Evolutionary conservation across 768 basidiomycete species (phyloP).

Genomic region (Phaeolepiota aurea): DNA sequence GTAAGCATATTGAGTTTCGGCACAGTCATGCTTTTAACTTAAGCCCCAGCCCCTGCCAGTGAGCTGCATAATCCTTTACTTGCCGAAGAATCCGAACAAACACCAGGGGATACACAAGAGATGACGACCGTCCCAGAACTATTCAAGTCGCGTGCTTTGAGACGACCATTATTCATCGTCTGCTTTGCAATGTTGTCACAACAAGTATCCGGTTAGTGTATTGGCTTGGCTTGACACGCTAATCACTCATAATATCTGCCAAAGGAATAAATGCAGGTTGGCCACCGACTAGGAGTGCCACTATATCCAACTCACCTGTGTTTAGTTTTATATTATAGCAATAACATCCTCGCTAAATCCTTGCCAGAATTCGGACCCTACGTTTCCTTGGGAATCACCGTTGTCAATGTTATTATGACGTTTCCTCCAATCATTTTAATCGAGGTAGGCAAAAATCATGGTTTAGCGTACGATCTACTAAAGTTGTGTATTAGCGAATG

Average conservation of each 20-base stretch:
- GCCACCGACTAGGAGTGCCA: background rate
- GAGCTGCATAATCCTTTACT: slow-evolving; percentile 35
- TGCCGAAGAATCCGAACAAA: slow-evolving; percentile 20
- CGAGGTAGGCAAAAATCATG: slow-evolving; percentile 41
- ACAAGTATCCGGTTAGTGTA: slow-evolving; percentile 61
- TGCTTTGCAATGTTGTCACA: slow-evolving; percentile 70
- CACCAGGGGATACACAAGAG: slow-evolving; percentile 14
- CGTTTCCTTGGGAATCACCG: slow-evolving; percentile 75
- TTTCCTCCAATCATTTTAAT: slow-evolving; percentile 85
- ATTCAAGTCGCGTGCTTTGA: slow-evolving; percentile 41
- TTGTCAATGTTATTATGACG: slow-evolving; percentile 78
- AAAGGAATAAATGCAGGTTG: slow-evolving; percentile 71
- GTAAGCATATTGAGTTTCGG: background rate
- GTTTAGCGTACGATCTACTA: slow-evolving; percentile 4
- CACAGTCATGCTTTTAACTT: background rate
- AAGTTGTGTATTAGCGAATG: slow-evolving; percentile 38
- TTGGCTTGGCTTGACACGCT: background rate
- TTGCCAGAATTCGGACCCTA: slow-evolving; percentile 75
- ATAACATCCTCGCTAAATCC: slow-evolving; percentile 74
- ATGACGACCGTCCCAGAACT: slow-evolving; percentile 46
- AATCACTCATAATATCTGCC: slow-evolving; percentile 5
- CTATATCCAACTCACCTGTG: slow-evolving; percentile 2
- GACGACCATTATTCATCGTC: slow-evolving; percentile 56
- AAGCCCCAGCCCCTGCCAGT: slow-evolving; percentile 5
- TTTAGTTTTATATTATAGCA: slow-evolving; percentile 85